phyloP scores from a whole-genome alignment of 1,139 yeast genomes.

The Kodamaea anthophila region DNA sequence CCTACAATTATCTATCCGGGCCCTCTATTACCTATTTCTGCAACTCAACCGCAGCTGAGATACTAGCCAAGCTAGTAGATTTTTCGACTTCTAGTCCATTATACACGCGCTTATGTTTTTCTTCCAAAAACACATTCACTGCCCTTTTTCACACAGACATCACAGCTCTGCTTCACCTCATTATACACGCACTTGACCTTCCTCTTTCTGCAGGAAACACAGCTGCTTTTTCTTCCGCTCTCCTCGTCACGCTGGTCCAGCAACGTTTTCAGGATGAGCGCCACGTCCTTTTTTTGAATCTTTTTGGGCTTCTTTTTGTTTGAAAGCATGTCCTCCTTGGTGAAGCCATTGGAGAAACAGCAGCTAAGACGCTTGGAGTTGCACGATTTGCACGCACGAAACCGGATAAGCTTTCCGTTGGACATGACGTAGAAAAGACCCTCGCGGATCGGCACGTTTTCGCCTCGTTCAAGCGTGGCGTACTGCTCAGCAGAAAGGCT shows the following conservation, averaged over 20 bases:
- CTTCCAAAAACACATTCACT: slow-evolving; percentile 28
- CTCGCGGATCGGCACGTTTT: slow-evolving; percentile 8
- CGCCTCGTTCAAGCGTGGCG: slow-evolving; percentile 7
- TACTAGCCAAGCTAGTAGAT: too few relatives aligned
- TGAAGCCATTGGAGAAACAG: slow-evolving; percentile 52
- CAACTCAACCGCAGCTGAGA: too few relatives aligned
- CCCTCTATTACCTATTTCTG: too few relatives aligned
- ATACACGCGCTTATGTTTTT: slow-evolving; percentile 1
- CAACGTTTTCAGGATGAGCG: slow-evolving; percentile 7
- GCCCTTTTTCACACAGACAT: slow-evolving; percentile 32
- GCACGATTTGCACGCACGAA: slow-evolving; percentile 47
- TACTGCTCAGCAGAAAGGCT: slow-evolving; percentile 6
- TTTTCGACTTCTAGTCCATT: not conserved
- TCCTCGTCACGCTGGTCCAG: slow-evolving; percentile 7
- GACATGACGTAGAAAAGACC: slow-evolving; percentile 13
- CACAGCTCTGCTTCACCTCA: slow-evolving; percentile 25
- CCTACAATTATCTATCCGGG: too few relatives aligned
- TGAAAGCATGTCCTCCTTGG: slow-evolving; percentile 47
- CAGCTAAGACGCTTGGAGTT: slow-evolving; percentile 38
- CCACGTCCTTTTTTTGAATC: slow-evolving; percentile 5
- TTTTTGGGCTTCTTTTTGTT: slow-evolving; percentile 15
- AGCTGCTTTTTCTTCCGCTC: slow-evolving; percentile 26
- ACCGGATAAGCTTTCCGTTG: slow-evolving; percentile 40
- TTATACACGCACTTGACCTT: slow-evolving; percentile 34
- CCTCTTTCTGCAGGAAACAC: slow-evolving; percentile 32